Evolutionary conservation across 2,329 filamentous ascomycete genomes (phyloP).

Genomic region (Stagonosporopsis cucurbitacearum): DNA sequence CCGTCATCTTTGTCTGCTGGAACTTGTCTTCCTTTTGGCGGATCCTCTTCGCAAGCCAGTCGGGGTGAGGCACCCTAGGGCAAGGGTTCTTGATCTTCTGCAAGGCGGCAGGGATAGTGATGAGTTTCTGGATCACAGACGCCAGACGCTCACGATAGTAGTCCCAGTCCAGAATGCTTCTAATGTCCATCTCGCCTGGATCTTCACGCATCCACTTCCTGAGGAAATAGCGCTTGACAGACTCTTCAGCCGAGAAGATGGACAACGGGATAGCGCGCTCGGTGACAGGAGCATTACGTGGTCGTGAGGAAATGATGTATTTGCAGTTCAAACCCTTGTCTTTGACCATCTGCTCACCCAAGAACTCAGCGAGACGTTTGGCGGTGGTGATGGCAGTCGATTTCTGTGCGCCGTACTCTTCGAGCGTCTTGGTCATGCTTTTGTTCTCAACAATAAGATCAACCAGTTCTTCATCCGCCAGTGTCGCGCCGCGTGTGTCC

Average conservation of each 20-base stretch:
- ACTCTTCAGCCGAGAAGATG: slow-evolving; percentile 93
- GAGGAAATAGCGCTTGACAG: slow-evolving; percentile 85
- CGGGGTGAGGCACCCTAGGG: slow-evolving; percentile 89
- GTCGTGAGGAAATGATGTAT: slow-evolving; percentile 93
- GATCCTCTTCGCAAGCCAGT: slow-evolving; percentile 94
- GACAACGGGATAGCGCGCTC: slow-evolving; percentile 93
- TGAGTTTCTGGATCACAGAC: slow-evolving; percentile 97
- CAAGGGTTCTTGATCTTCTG: slow-evolving; percentile 96
- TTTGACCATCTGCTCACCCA: slow-evolving; percentile 98
- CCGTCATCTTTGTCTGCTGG: slow-evolving; percentile 98
- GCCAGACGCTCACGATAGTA: slow-evolving; percentile 97
- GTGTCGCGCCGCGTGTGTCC: slow-evolving; percentile 82
- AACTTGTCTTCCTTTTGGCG: slow-evolving; percentile 95
- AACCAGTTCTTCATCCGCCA: slow-evolving; percentile 96
- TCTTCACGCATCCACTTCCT: slow-evolving; percentile 97
- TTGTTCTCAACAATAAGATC: slow-evolving; percentile 99
- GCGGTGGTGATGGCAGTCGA: slow-evolving; percentile 99
- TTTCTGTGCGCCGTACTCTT: slow-evolving; percentile 95
- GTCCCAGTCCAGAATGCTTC: slow-evolving; percentile 91
- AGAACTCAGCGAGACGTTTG: slow-evolving; percentile 89
- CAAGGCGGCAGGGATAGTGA: slow-evolving; percentile 95
- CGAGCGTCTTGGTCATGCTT: slow-evolving; percentile 95
- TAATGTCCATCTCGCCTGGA: slow-evolving; percentile 85
- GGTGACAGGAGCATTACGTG: slow-evolving; percentile 88
- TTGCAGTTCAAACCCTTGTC: slow-evolving; percentile 99